phyloP scores from a whole-genome alignment of 192 early-diverging fungal genomes.

The Backusella tarrabulga region DNA sequence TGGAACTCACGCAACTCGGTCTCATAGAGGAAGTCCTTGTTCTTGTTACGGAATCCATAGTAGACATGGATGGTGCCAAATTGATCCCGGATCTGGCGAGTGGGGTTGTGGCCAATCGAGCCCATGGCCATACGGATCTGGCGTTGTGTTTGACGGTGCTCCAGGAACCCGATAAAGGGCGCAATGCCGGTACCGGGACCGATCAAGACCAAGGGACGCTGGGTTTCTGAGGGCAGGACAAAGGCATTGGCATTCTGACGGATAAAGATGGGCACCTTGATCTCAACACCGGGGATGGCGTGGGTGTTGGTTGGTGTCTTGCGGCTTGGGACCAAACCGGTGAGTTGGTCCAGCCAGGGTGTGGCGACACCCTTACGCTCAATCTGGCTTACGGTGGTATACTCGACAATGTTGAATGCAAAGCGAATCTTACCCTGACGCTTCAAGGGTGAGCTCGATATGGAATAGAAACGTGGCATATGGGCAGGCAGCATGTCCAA shows the following conservation, averaged over 20 bases:
- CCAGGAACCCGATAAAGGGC: slow-evolving; percentile 87
- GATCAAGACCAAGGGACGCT: slow-evolving; percentile 78
- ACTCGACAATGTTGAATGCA: slow-evolving; percentile 89
- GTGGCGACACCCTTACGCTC: slow-evolving; percentile 69
- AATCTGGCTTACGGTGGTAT: slow-evolving; percentile 38
- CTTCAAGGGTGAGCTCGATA: slow-evolving; percentile 66
- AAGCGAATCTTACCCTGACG: slow-evolving; percentile 55
- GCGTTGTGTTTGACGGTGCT: slow-evolving; percentile 64
- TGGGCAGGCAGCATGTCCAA: slow-evolving; percentile 78
- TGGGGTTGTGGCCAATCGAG: slow-evolving; percentile 17
- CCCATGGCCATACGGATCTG: slow-evolving; percentile 38
- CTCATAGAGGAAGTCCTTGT: slow-evolving; percentile 71
- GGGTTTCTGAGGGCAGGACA: slow-evolving; percentile 58
- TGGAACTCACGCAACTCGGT: slow-evolving; percentile 54
- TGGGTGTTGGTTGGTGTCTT: neutral
- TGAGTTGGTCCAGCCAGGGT: slow-evolving; percentile 74
- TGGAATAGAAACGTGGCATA: slow-evolving; percentile 87
- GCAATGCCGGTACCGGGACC: slow-evolving; percentile 96
- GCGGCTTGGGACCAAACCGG: slow-evolving; percentile 31
- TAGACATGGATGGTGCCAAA: slow-evolving; percentile 70
- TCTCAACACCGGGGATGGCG: neutral
- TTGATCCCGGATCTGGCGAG: slow-evolving; percentile 28
- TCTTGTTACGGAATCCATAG: slow-evolving; percentile 77
- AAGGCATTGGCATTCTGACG: slow-evolving; percentile 63
- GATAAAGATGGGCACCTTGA: slow-evolving; percentile 47